phyloP scores from a whole-genome alignment of 2,329 filamentous ascomycete genomes.

The Neopestalotiopsis sp. region DNA sequence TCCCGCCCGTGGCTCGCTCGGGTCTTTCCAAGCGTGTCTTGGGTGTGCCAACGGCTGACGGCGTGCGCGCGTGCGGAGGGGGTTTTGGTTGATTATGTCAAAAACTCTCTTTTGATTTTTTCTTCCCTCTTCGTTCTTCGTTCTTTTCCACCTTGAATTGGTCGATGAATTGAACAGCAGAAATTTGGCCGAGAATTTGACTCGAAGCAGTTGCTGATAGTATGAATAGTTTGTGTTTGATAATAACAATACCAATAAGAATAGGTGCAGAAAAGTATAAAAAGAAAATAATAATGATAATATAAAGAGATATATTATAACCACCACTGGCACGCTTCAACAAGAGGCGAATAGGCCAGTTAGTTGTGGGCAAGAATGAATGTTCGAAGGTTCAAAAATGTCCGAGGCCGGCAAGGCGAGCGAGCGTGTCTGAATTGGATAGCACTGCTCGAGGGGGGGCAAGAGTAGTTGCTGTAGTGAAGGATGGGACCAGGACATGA shows the following conservation, averaged over 20 bases:
- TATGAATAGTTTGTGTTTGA: neutral
- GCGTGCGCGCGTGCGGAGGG: slow-evolving; percentile 16
- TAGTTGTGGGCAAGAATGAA: neutral
- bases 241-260: neutral
- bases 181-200: neutral
- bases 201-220: neutral
- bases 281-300: neutral
- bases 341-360: neutral
- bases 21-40: neutral
- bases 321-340: neutral
- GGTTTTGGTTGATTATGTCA: slow-evolving; percentile 15
- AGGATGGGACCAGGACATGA: slow-evolving; percentile 27
- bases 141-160: neutral
- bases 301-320: slow-evolving; percentile 12
- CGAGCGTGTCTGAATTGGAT: neutral
- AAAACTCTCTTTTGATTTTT: neutral
- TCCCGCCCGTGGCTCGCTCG: slow-evolving; percentile 1
- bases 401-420: slow-evolving; percentile 7
- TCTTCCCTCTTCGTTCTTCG: neutral
- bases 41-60: slow-evolving; percentile 18
- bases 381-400: slow-evolving; percentile 3
- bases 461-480: slow-evolving; percentile 7
- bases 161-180: too few species aligned
- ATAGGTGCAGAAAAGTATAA: neutral
- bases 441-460: neutral